Evolutionary conservation across 2,329 filamentous ascomycete genomes (phyloP), one percentile per base, ranked within the genome.

Genomic region (Aspergillus awamori): DNA sequence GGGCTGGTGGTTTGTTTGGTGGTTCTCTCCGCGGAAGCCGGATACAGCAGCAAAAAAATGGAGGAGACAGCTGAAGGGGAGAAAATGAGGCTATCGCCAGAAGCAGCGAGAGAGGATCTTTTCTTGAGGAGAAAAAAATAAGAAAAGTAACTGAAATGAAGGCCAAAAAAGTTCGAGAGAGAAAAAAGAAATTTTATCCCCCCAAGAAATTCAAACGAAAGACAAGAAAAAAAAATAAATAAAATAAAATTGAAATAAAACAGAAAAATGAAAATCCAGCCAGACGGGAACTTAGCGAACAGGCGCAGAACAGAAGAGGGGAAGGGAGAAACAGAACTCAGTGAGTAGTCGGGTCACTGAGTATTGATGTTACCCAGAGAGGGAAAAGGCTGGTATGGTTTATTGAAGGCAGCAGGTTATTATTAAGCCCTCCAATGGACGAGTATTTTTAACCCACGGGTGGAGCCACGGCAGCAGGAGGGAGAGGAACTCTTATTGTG

Each of bases 61-160:
- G 24, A 15, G 26, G 24, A 26, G 24, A 15, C 15, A 33, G 24
- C 13, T 17, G 22, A 58, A 51, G 49, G 43, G 39, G 26, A 24
- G 45, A 22, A 28, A n/a, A 43, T 33, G 39, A 61, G 53, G 58
- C 33, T 55, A 56, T 53, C 53, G 54, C 48, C 28, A 55, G 28
- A 47, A 17, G 47, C 13, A 47, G 30, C 26, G 55, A 52, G 36
- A 20, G 45, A 41, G 24, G 47, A 43, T 30, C 26, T 22, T 24
- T 51, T 13, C 17, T 53, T 24, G 7, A 2, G 10, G 22, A n/a
- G 7, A 17, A 53, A 11, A 15, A 20, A 41, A 48, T 8, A 63
- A 63, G 28, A 52, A 61, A 54, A 47, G 60, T 20, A 60, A 63
- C 61, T 2, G 33, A 36, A 11, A 36, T 36, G 10, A 43, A 59